Evolutionary conservation across 2,329 filamentous ascomycete genomes (phyloP).

Genomic region (Colletotrichum sp.): DNA sequence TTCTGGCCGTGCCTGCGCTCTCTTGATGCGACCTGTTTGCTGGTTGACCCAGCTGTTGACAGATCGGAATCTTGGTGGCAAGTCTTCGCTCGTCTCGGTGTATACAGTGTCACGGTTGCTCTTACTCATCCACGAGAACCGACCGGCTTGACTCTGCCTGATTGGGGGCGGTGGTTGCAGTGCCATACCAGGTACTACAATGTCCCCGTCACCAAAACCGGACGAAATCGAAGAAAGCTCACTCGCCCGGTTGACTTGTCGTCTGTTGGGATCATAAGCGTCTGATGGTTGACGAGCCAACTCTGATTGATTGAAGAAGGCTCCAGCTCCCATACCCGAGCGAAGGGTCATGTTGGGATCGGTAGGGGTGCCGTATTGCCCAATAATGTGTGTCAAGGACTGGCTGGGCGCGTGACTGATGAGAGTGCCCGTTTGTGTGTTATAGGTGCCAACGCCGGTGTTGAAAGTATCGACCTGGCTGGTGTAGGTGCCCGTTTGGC

Average conservation of each 20-base stretch:
- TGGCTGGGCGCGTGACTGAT: slow-evolving; percentile 15
- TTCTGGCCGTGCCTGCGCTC: slow-evolving; percentile 45
- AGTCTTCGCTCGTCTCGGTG: slow-evolving; percentile 58
- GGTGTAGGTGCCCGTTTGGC: background rate
- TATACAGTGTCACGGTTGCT: slow-evolving; percentile 55
- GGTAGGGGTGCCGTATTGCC: slow-evolving; percentile 10
- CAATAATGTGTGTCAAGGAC: slow-evolving; percentile 11
- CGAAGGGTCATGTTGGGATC: slow-evolving; percentile 33
- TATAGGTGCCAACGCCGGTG: background rate
- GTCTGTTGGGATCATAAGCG: slow-evolving; percentile 37
- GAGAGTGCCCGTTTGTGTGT: slow-evolving; percentile 24
- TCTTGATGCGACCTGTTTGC: slow-evolving; percentile 60
- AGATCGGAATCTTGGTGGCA: slow-evolving; percentile 59
- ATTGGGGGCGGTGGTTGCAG: slow-evolving; percentile 19
- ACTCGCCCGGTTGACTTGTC: slow-evolving; percentile 47
- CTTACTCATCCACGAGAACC: slow-evolving; percentile 42
- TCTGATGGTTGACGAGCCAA: slow-evolving; percentile 39
- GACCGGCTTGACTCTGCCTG: slow-evolving; percentile 22
- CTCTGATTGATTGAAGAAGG: slow-evolving; percentile 45
- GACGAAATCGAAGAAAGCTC: slow-evolving; percentile 67
- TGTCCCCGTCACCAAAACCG: slow-evolving; percentile 67
- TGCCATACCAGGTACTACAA: slow-evolving; percentile 45
- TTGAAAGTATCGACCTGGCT: slow-evolving; percentile 4
- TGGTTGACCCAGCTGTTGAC: slow-evolving; percentile 71
- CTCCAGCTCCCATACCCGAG: slow-evolving; percentile 39